phyloP scores from a whole-genome alignment of 345 rosid genomes.

The Melaleuca quinquenervia region DNA sequence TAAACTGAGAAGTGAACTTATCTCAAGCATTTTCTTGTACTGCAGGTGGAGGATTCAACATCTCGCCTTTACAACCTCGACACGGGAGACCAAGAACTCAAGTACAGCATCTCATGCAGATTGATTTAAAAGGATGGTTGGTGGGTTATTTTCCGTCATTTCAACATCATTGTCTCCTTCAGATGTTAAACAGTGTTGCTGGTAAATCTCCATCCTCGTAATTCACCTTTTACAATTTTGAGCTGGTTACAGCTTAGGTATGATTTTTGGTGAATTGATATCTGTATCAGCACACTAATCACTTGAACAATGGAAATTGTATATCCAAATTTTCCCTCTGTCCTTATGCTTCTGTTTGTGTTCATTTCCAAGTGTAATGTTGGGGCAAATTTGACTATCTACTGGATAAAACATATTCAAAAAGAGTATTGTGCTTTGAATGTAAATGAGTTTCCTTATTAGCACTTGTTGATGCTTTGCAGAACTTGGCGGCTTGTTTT shows the following conservation, averaged over 20 bases:
- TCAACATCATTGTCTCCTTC: conserved; percentile 98
- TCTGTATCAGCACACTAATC: background rate
- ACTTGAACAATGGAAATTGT: background rate
- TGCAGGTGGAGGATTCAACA: conserved; percentile 96
- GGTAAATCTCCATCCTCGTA: conserved; percentile 28
- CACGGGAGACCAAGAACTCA: conserved; percentile 86
- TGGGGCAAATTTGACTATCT: background rate
- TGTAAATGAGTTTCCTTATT: background rate
- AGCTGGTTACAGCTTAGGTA: background rate
- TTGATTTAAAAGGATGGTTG: conserved; percentile 99
- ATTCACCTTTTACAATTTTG: background rate
- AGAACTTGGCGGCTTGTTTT: background rate
- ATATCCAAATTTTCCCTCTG: background rate
- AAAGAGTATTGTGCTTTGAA: background rate
- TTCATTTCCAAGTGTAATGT: background rate
- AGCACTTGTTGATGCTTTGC: background rate
- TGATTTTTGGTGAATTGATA: background rate
- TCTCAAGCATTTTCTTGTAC: conserved; percentile 9
- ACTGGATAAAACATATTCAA: background rate
- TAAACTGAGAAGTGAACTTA: background rate
- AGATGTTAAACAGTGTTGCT: conserved; percentile 93
- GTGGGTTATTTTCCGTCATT: conserved; percentile 81
- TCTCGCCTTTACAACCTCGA: conserved; percentile 72
- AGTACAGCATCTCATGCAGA: conserved; percentile 94
- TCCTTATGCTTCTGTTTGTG: background rate